Base-by-base conservation (phyloP, 495 filamentous ascomycete species). In the Neohortaea acidophila region DNA sequence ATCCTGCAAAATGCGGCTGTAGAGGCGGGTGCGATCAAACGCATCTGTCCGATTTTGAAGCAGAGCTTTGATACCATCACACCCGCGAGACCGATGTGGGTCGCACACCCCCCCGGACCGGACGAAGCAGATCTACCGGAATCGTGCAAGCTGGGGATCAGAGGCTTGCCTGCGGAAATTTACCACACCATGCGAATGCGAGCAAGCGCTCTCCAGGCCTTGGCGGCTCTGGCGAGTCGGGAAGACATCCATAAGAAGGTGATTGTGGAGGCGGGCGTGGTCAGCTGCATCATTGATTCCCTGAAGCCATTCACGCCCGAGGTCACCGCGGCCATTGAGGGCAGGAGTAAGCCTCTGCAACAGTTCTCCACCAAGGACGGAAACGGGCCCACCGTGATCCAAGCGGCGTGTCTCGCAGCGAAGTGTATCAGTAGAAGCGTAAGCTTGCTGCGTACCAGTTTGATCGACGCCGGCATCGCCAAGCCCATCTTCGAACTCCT, bases 201-300 rank as follows among this genome's bases (percentile, higher is more conserved):
- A 33, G 81, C 84, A 54, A 74, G 72, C 33, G 72, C 78, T n/a
- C 59, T 97, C 18, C 75, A 73, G 41, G 82, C 82, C 9, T 59
- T 96, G 33, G 80, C 81, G 29, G 75, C 80, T 4, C 54, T 97
- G 41, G 75, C 79, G 12, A 68, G 79, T 4, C 77, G 79, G 51
- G 84, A 84, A 36, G 85, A 96, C 40, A 73, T 81, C 24, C 85
- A 84, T 48, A 70, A 85, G 19, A 93, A 92, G 55, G 65, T 67
- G 2, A 67, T 96, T 29, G 79, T 87, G 34, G 82, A 87, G 15
- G 72, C 80, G 36, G 84, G 83, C 2, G 69, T 82, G 14, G 66
- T 89, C 2, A 70, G 75, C 1, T 84, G 79, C 52, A 75, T 96
- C 22, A 77, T 89, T 25, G 81, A 89, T 46, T 83, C 85, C 0